Evolutionary conservation across 164 flowering plant species (phyloP).

Genomic region (Umbilicus rupestris): DNA sequence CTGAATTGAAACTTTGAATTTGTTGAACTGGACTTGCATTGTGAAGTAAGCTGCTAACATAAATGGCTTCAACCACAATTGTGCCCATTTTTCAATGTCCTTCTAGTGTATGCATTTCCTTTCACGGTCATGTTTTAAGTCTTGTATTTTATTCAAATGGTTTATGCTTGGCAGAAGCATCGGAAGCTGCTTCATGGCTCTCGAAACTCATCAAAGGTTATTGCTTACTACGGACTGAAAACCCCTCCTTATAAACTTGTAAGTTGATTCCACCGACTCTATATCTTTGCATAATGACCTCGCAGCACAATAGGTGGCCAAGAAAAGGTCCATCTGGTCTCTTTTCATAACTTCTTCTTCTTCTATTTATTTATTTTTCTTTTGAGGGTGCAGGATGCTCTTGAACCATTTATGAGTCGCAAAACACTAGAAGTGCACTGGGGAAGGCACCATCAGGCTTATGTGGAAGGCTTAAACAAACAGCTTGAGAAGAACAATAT

Average conservation of each 20-base stretch:
- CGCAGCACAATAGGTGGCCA: not conserved
- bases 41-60: not conserved
- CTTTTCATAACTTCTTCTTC: not conserved
- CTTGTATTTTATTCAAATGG: not conserved
- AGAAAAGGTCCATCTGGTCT: not conserved
- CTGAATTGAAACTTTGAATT: not conserved
- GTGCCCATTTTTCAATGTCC: not conserved
- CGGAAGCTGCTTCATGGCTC: slow-evolving; percentile 11
- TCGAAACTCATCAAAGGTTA: slow-evolving; percentile 20
- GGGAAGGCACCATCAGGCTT: slow-evolving; percentile 67
- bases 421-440: slow-evolving; percentile 79
- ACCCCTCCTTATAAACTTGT: slow-evolving; percentile 79
- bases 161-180: slow-evolving; percentile 12
- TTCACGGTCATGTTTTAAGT: not conserved
- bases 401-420: slow-evolving; percentile 85
- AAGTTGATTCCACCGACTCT: slow-evolving; percentile 18
- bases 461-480: slow-evolving; percentile 70
- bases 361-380: not conserved
- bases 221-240: slow-evolving; percentile 60
- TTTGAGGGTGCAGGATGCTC: slow-evolving; percentile 56
- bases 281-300: not conserved
- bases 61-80: not conserved
- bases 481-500: slow-evolving; percentile 53
- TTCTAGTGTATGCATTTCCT: not conserved
- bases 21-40: not conserved